Evolutionary conservation across 2,329 filamentous ascomycete species (phyloP).

Genomic region (Fusarium gaditjirri): DNA sequence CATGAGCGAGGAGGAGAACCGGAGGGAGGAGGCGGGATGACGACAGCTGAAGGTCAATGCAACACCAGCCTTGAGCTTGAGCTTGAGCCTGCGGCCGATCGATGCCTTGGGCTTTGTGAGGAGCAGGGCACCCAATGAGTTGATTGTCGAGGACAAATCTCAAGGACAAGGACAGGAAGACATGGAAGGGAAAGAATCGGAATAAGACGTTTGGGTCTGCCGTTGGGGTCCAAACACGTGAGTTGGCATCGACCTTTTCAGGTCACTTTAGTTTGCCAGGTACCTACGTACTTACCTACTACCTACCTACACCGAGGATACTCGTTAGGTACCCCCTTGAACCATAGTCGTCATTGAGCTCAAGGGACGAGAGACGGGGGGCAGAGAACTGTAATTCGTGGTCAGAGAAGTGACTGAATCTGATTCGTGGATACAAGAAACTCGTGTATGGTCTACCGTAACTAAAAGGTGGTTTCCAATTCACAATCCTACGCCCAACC

Average conservation of each 20-base stretch:
- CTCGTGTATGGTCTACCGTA: neutral
- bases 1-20: neutral
- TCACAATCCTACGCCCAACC: neutral
- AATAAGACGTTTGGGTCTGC: slow-evolving; percentile 8
- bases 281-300: neutral
- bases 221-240: slow-evolving; percentile 32
- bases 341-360: slow-evolving; percentile 13
- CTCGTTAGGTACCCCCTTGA: neutral
- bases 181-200: slow-evolving; percentile 8
- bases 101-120: neutral
- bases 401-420: neutral
- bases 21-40: slow-evolving; percentile 25
- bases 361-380: neutral
- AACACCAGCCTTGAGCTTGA: slow-evolving; percentile 10
- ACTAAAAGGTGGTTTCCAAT: neutral
- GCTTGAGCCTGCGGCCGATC: neutral
- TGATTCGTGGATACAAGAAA: neutral
- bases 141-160: neutral
- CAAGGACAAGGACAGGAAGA: neutral
- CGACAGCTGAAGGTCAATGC: slow-evolving; percentile 21
- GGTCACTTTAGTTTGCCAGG: slow-evolving; percentile 4
- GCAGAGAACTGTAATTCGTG: neutral
- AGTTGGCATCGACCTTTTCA: slow-evolving; percentile 17
- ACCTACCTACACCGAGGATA: neutral
- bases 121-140: neutral